Evolutionary conservation across 2,329 filamentous ascomycete species (phyloP).

Genomic region (Fusarium solani-melongenae): DNA sequence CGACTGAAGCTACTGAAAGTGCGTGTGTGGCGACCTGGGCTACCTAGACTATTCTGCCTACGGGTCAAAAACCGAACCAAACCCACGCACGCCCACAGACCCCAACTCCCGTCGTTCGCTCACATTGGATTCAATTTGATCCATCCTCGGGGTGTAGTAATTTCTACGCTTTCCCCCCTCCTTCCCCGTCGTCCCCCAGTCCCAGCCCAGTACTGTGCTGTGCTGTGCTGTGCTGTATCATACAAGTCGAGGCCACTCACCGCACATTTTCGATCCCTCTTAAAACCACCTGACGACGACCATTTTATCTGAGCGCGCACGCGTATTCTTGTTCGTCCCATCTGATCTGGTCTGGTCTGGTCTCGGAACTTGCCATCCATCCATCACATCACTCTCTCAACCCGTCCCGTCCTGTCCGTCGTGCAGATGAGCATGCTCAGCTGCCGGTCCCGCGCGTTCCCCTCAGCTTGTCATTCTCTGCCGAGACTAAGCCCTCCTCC

Average conservation of each 20-base stretch:
- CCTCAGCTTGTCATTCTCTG: slow-evolving; percentile 36
- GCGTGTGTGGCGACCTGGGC: slow-evolving; percentile 21
- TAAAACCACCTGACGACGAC: slow-evolving; percentile 20
- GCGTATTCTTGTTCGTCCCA: slow-evolving; percentile 1
- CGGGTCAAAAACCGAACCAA: not conserved
- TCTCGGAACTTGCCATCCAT: not conserved
- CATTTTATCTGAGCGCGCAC: slow-evolving; percentile 22
- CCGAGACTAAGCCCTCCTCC: slow-evolving; percentile 41
- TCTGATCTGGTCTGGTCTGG: slow-evolving; percentile 6
- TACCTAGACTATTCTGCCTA: not conserved
- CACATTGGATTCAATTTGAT: not conserved
- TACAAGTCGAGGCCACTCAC: slow-evolving; percentile 16
- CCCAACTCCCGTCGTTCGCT: slow-evolving; percentile 1
- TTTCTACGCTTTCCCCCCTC: slow-evolving; percentile 10
- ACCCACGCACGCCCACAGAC: slow-evolving; percentile 5
- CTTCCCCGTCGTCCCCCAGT: not conserved
- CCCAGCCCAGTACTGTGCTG: not conserved
- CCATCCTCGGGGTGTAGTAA: slow-evolving; percentile 3
- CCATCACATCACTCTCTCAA: not conserved
- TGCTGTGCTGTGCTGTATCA: not conserved
- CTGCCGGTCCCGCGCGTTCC: slow-evolving; percentile 32
- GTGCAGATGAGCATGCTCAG: slow-evolving; percentile 28
- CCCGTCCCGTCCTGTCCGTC: not conserved
- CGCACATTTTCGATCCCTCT: slow-evolving; percentile 29
- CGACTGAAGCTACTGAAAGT: not conserved